These are phyloP conservation scores for Tetrahymena thermophila DNA, from an alignment of 73 alveolate genomes.

Conservation along the genomic window DNA sequence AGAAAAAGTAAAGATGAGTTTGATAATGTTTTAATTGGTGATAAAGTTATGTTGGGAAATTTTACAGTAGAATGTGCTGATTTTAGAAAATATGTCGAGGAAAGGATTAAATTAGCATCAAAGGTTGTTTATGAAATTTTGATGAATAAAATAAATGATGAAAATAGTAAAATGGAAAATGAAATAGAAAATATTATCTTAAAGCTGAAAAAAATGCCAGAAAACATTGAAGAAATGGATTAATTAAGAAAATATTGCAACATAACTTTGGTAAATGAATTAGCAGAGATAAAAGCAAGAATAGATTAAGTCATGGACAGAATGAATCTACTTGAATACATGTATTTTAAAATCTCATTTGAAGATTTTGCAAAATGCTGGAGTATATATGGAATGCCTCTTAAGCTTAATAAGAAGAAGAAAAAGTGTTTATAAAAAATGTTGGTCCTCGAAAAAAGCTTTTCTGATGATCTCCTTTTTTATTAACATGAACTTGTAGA, in stretches of 20 bases:
- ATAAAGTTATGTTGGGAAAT: neutral
- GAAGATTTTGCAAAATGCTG: conserved; percentile 63
- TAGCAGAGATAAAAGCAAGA: conserved; percentile 37
- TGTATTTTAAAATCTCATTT: conserved; percentile 45
- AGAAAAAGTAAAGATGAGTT: neutral
- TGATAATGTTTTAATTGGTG: neutral
- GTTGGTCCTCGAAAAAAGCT: conserved; percentile 50
- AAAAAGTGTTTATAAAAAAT: conserved; percentile 48
- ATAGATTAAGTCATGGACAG: conserved; percentile 59
- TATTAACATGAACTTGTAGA: conserved; percentile 7
- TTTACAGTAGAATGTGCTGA: conserved; percentile 8
- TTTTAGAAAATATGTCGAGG: neutral
- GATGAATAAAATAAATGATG: conserved; percentile 52
- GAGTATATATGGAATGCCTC: conserved; percentile 60
- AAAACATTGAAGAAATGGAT: conserved; percentile 66
- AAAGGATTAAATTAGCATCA: conserved; percentile 14
- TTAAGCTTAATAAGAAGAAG: conserved; percentile 47
- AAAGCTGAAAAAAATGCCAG: conserved; percentile 58
- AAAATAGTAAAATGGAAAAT: conserved; percentile 51
- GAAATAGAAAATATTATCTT: conserved; percentile 57
- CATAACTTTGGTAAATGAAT: conserved; percentile 47
- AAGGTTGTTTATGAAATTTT: conserved; percentile 32
- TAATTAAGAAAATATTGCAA: conserved; percentile 50
- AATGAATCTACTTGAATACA: conserved; percentile 58
- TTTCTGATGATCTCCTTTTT: conserved; percentile 51